Base-by-base conservation (phyloP, 2,329 filamentous ascomycete genomes). In the Talaromyces verruculosus region DNA sequence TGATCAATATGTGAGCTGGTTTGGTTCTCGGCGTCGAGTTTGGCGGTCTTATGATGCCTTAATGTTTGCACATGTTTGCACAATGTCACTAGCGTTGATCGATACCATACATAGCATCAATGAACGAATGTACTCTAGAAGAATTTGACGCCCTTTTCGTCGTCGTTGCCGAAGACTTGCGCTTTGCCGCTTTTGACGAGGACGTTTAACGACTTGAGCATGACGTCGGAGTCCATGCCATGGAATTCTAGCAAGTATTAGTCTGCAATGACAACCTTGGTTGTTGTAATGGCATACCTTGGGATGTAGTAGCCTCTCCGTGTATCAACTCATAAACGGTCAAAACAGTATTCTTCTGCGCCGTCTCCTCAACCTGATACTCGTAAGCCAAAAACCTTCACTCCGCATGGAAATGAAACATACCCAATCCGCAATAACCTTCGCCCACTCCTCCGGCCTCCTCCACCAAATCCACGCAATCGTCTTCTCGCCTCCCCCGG, bases 91-190 rank as follows among this genome's bases (percentile, higher is more conserved):
- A 60, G 57, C 57, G 37, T 45, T 10, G 17, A 43, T 25, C 2
- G 57, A 60, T 45, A 43, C 37, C 37, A 41, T 41, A 30, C 57
- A 41, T 60, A 30, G 58, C 49, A 55, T 55, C 37, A 49, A 61
- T 45, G 30, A 55, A 66, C 39, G 60, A 57, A 25, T 30, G 25
- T 22, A 22, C 3, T 17, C 89, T 82, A 97, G 76, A 98, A 98
- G 82, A 99, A 98, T 82, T 99, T 99, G 70, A 98, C 92, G 73
- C 95, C 95, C 73, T 91, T 88, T 67, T 91, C 91, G 75, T 94
- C 92, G 73, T 94, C 93, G 63, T 88, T 87, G 39, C 94, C 94
- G 80, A 99, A 98, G 30, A 98, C 88, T 78, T 98, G 94, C 15
- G 93, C 94, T 80, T 91, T 96, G 71, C 93, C 93, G 68, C 90